Evolutionary conservation across 1,284 basidiomycete genomes (phyloP), one percentile per base, ranked within the genome.

Genomic region (Fereydounia khargensis): DNA sequence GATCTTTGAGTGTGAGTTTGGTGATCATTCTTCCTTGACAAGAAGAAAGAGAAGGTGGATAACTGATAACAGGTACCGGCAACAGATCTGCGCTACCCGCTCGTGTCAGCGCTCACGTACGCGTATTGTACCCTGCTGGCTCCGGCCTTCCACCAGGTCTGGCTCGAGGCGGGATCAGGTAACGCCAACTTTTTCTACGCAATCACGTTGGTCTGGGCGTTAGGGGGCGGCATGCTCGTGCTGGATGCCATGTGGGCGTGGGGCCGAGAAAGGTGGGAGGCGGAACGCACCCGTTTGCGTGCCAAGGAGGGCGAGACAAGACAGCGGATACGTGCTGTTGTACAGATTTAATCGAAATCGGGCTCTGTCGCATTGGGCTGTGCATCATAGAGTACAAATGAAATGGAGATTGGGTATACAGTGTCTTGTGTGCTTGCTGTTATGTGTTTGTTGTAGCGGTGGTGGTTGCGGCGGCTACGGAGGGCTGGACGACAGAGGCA

Each of bases 161-260:
- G 95, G 94, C 82, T 97, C 4, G 80, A 81, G 7, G 87, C 91
- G 39, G 92, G 91, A 0, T 89, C 91, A 5, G 94, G 91, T 1
- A 98, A 98, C 70, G 91, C 94, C 34, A 98, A 98, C 76, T 99
- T 98, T 78, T 97, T 90, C 79, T 98, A 96, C 71, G 94, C 94
- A 0, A 86, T 87, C 4, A 96, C 90, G 2, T 80, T 97, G 60
- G 92, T 98, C 4, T 92, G 92, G 77, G 91, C 88, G 0, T 81
- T 91, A 63, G 88, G 87, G 7, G 86, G 90, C 42, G 89, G 88
- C 0, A 82, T 86, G n/a, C 85, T 85, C 4, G 68, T 94, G 25
- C 80, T 91, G 5, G 91, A 95, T 68, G 84, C 83, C 10, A 79
- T 88, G 19, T 90, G 86, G 80, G 87, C 89, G 4, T 72, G 68